Evolutionary conservation across 2,329 filamentous ascomycete genomes (phyloP).

Genomic region (Fusarium irregulare): DNA sequence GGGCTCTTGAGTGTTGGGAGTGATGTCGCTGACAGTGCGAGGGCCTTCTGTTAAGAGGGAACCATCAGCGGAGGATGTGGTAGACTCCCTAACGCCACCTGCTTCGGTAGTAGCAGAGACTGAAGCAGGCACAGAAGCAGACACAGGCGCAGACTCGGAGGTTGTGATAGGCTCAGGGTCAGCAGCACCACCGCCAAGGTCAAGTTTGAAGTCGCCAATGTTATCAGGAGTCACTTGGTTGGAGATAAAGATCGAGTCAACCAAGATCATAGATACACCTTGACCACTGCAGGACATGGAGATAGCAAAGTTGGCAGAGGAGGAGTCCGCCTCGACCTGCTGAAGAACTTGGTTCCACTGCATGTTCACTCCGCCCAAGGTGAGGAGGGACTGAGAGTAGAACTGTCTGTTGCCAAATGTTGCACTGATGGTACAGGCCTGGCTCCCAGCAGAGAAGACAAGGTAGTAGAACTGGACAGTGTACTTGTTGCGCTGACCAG

Average conservation of each 20-base stretch:
- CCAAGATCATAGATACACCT: not conserved
- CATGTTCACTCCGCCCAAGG: not conserved
- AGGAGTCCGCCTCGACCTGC: not conserved
- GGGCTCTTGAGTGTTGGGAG: not conserved
- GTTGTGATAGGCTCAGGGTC: not conserved
- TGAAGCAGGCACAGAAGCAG: not conserved
- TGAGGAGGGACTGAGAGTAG: not conserved
- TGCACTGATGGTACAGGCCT: not conserved
- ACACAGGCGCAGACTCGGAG: not conserved
- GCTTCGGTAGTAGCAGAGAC: not conserved
- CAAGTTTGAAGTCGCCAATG: conserved; percentile 10
- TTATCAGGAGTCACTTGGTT: conserved; percentile 21
- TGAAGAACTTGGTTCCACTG: conserved; percentile 12
- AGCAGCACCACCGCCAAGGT: not conserved
- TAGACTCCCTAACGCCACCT: not conserved
- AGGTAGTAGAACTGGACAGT: conserved; percentile 20
- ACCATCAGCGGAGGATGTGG: not conserved
- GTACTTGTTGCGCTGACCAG: not conserved
- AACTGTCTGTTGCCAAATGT: not conserved
- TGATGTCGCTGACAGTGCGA: not conserved
- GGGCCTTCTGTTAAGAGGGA: not conserved
- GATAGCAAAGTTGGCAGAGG: conserved; percentile 7
- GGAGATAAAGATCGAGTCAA: conserved; percentile 27
- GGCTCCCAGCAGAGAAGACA: not conserved
- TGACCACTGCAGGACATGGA: conserved; percentile 6